Evolutionary conservation across 1,284 basidiomycete species (phyloP).

Genomic region (Limonomyces culmigenus): DNA sequence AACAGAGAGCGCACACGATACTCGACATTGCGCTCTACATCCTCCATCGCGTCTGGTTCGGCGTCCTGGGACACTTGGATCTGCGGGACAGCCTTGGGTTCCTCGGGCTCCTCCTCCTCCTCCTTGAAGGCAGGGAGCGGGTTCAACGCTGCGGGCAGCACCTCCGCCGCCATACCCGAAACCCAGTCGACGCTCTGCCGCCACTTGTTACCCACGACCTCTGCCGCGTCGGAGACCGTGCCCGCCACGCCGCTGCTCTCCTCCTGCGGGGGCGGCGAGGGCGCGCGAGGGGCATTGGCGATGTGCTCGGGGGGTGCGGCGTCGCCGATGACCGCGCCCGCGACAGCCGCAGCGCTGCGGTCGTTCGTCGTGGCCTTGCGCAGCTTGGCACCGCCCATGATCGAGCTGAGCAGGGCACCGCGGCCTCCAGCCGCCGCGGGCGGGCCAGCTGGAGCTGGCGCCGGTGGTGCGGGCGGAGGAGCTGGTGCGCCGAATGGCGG

Average conservation of each 20-base stretch:
- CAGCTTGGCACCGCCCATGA: conserved; percentile 66
- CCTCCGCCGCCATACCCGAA: conserved; percentile 71
- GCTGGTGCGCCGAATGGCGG: conserved; percentile 18
- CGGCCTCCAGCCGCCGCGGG: conserved; percentile 31
- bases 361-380: conserved; percentile 76
- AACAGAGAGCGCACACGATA: conserved; percentile 68
- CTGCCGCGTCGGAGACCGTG: neutral
- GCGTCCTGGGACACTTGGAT: conserved; percentile 41
- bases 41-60: conserved; percentile 55
- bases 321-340: conserved; percentile 71
- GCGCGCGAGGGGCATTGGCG: conserved; percentile 25
- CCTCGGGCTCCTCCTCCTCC: conserved; percentile 27
- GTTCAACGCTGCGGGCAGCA: conserved; percentile 9
- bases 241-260: neutral
- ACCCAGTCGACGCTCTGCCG: conserved; percentile 89
- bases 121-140: conserved; percentile 43
- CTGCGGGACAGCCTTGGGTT: conserved; percentile 22
- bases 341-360: conserved; percentile 50
- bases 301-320: conserved; percentile 60
- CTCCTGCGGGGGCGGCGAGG: conserved; percentile 21
- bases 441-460: conserved; percentile 19
- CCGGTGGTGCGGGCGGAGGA: conserved; percentile 17
- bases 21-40: conserved; percentile 62
- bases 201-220: conserved; percentile 17
- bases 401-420: conserved; percentile 63